phyloP scores from a whole-genome alignment of 148 eudicot genomes.

The Silene uniflora region DNA sequence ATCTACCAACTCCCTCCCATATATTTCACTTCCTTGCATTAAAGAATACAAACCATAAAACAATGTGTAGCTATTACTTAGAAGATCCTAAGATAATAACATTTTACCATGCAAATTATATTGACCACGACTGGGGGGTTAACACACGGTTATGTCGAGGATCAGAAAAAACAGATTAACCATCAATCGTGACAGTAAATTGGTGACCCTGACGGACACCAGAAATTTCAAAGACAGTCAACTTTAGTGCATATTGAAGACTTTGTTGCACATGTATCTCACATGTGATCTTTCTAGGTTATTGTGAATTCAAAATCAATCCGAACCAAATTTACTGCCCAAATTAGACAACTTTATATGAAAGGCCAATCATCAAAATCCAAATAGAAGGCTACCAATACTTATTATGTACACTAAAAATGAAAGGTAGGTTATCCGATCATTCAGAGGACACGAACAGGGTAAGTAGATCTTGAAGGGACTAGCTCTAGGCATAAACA shows the following conservation, averaged over 20 bases:
- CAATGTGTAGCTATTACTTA: constrained; percentile 1
- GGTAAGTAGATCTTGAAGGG: constrained; percentile 2
- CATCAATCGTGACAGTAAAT: background rate
- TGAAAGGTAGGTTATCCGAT: background rate
- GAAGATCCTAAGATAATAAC: background rate
- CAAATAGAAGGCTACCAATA: background rate
- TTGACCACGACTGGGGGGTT: background rate
- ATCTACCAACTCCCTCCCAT: constrained; percentile 98
- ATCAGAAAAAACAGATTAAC: background rate
- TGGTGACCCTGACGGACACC: background rate
- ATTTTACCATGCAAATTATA: constrained; percentile 8
- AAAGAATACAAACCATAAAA: constrained; percentile 34
- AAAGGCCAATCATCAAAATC: constrained; percentile 13
- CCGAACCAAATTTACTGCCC: background rate
- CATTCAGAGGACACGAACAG: background rate
- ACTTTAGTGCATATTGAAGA: background rate
- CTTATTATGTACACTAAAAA: background rate
- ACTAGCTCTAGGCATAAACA: constrained; percentile 6
- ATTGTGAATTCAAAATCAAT: too few relatives aligned
- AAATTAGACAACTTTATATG: background rate
- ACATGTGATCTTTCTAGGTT: too few relatives aligned
- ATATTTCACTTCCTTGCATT: constrained; percentile 87
- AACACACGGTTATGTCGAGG: background rate
- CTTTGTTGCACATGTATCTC: too few relatives aligned
- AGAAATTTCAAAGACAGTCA: too few relatives aligned